Base-by-base conservation (phyloP, 345 rosid genomes). In the Gossypium rotundifolium region DNA sequence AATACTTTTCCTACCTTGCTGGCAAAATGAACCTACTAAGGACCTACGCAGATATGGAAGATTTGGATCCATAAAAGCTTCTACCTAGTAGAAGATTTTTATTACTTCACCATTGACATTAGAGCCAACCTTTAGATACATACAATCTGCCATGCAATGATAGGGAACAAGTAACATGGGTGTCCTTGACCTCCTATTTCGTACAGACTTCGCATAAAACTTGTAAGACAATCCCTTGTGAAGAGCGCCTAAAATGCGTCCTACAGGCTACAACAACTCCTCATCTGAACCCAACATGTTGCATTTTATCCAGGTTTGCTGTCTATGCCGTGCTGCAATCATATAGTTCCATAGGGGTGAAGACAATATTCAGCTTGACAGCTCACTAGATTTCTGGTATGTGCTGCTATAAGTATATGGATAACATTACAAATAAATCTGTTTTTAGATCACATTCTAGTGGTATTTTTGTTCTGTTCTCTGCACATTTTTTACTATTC, bases 221-320 rank as follows among this genome's bases (percentile, higher is more conserved):
- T 54, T 54, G 10, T 0, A 7, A 18, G 70, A 51, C 76, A 62
- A 74, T 4, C 71, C 48, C 17, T 27, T 74, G 2, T 63, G 58
- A 74, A 74, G 77, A 46, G 29, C 40, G 20, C 57, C n/a, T 38
- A 52, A 74, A 27, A 3, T 48, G 25, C n/a, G 46, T 27, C 68
- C 74, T 40, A 71, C 63, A n/a, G 11, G 29, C 61, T 8, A 25
- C 42, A 49, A 48, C 23, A 17, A 17, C 27, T 38, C 18, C 62
- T 23, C 10, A 49, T 11, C 42, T 18, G 18, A 54, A 38, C 52
- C 74, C 65, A 72, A 68, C 12, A n/a, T 8, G 9, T 20, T 40
- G 49, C 54, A 23, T 8, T 60, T 60, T 25, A 60, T 60, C 40
- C 29, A 7, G 11, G 40, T 60, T 51, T 7, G 42, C 25, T 60